These are phyloP conservation scores for Trebouxiophyceae sp. DNA, from an alignment of 163 green algal genomes.

Conservation along the genomic window DNA sequence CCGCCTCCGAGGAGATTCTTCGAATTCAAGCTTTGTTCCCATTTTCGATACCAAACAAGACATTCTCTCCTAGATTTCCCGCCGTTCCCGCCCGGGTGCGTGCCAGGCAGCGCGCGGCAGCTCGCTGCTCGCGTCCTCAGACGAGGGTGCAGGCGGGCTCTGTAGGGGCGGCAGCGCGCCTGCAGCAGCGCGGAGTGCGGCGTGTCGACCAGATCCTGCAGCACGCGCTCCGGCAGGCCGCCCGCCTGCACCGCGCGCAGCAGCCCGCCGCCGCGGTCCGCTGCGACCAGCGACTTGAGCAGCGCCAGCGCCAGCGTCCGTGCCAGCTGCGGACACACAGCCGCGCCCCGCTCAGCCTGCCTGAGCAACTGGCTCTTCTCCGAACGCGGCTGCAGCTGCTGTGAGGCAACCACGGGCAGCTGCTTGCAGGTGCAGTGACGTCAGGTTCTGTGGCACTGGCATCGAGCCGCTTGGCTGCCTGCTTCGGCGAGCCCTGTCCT, in stretches of 20 bases:
- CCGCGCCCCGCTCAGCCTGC: too few species aligned
- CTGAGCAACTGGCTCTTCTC: too few species aligned
- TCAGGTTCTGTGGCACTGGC: too few species aligned
- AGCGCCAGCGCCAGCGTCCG: constrained; percentile 51
- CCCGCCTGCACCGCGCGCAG: constrained; percentile 14
- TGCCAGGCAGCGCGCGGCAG: not conserved
- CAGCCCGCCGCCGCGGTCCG: constrained; percentile 24
- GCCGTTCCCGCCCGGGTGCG: not conserved
- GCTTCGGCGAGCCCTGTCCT: too few species aligned
- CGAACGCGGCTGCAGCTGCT: too few species aligned
- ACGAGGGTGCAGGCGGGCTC: too few species aligned
- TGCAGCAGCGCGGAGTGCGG: constrained; percentile 34
- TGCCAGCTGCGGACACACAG: constrained; percentile 1
- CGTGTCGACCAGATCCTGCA: constrained; percentile 30
- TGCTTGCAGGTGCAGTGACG: too few species aligned
- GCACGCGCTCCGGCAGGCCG: constrained; percentile 36
- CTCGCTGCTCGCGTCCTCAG: not conserved
- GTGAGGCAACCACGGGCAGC: too few species aligned
- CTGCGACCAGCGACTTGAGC: constrained; percentile 39
- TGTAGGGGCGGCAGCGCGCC: constrained; percentile 12
- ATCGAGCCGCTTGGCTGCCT: too few species aligned
- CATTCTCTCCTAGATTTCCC: not conserved
- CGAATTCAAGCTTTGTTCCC: not conserved
- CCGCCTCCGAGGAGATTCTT: not conserved
- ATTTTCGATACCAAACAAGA: not conserved